Conservation (phyloP, 129 eudicot genomes). For the Arctium lappa region DNA sequence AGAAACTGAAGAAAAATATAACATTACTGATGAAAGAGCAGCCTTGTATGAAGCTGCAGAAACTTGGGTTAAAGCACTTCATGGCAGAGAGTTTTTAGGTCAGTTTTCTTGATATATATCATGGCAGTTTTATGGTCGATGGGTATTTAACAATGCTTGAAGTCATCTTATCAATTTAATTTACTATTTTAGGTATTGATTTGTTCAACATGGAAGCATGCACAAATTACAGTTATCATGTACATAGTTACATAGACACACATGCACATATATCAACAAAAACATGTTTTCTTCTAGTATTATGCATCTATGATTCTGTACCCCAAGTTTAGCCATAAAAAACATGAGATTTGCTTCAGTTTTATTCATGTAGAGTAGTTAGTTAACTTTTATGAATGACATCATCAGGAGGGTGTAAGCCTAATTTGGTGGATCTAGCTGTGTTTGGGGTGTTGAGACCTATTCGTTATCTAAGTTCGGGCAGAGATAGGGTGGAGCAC, state of each 20-base stretch:
- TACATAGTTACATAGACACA: not conserved
- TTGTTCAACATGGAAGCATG: not conserved
- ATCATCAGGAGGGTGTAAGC: conserved; percentile 43
- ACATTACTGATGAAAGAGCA: conserved; percentile 50
- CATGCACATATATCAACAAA: not conserved
- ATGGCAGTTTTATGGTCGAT: not conserved
- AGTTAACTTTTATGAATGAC: not conserved
- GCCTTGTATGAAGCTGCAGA: conserved; percentile 57
- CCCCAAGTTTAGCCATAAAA: too few species aligned
- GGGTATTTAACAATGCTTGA: not conserved
- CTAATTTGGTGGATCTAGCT: conserved; percentile 39
- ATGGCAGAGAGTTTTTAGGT: conserved; percentile 56
- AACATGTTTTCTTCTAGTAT: too few species aligned
- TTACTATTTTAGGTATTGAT: not conserved
- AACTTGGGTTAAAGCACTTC: conserved; percentile 57
- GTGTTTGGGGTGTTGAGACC: conserved; percentile 45
- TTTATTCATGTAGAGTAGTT: not conserved
- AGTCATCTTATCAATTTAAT: not conserved
- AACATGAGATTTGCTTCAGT: not conserved
- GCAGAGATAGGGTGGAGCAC: conserved; percentile 46
- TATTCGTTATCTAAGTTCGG: conserved; percentile 30
- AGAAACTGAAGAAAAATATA: conserved; percentile 52
- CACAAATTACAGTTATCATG: not conserved
- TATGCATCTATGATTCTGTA: not conserved
- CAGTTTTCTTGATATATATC: conserved; percentile 19